These are phyloP conservation scores for Curvularia lunata DNA, from an alignment of 2,329 filamentous ascomycete genomes.

Conservation along the genomic window DNA sequence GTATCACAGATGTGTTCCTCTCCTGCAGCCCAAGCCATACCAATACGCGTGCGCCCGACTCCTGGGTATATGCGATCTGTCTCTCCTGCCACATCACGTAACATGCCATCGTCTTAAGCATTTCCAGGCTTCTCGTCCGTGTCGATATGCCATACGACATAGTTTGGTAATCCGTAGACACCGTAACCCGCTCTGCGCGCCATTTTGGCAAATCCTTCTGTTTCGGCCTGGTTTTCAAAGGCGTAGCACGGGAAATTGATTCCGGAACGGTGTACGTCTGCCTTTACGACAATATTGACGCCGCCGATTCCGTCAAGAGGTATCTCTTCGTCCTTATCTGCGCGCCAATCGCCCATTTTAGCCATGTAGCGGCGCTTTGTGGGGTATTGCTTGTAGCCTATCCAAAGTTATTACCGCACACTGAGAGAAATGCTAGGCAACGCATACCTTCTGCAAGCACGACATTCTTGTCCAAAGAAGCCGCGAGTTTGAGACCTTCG, in stretches of 20 bases:
- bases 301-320: slow-evolving; percentile 95
- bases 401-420: background rate
- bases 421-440: background rate
- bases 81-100: background rate
- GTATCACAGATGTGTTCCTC: background rate
- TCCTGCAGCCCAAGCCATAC: slow-evolving; percentile 2
- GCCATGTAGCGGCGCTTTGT: slow-evolving; percentile 92
- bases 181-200: slow-evolving; percentile 93
- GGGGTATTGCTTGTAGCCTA: slow-evolving; percentile 90
- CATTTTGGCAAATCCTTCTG: slow-evolving; percentile 98
- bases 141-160: slow-evolving; percentile 98
- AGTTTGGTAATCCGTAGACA: slow-evolving; percentile 92
- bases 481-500: slow-evolving; percentile 76
- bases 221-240: slow-evolving; percentile 99
- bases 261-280: slow-evolving; percentile 93
- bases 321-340: slow-evolving; percentile 90
- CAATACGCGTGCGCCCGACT: slow-evolving; percentile 12
- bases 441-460: slow-evolving; percentile 84
- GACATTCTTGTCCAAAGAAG: slow-evolving; percentile 75
- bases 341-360: slow-evolving; percentile 86
- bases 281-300: slow-evolving; percentile 97
- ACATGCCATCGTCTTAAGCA: slow-evolving; percentile 33
- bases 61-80: slow-evolving; percentile 11
- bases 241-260: slow-evolving; percentile 98
- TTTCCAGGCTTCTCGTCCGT: slow-evolving; percentile 95